A percentile compares a stretch with the other conserved stretches of the same genome.
These are phyloP conservation scores for Annulohypoxylon nitens DNA, from an alignment of 495 filamentous ascomycete species.

Conservation along the genomic window DNA sequence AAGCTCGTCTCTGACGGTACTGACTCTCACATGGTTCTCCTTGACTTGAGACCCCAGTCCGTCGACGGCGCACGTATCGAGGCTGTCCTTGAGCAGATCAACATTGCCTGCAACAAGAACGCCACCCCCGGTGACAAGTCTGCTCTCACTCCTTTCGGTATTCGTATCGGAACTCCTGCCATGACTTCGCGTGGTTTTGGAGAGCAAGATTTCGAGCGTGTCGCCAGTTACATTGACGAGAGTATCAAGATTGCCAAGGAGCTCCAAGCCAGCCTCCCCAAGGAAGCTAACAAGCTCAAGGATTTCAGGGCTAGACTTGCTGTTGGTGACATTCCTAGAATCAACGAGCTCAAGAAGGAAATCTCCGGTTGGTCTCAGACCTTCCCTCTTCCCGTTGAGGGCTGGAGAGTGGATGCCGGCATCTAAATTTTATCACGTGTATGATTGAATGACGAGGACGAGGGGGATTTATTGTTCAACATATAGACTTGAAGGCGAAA, in stretches of 20 bases:
- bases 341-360: slow-evolving; percentile 87
- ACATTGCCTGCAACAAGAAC: slow-evolving; percentile 99
- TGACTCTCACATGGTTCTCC: slow-evolving; percentile 98
- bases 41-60: slow-evolving; percentile 82
- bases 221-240: slow-evolving; percentile 89
- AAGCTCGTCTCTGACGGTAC: slow-evolving; percentile 97
- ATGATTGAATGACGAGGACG: slow-evolving; percentile 27
- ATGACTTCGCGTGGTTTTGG: slow-evolving; percentile 97
- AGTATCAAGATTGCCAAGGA: slow-evolving; percentile 85
- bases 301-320: slow-evolving; percentile 97
- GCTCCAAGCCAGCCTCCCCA: slow-evolving; percentile 85
- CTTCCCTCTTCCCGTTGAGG: slow-evolving; percentile 92
- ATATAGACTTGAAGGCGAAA: slow-evolving; percentile 45
- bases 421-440: slow-evolving; percentile 52
- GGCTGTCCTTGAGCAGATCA: slow-evolving; percentile 95
- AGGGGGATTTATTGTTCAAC: slow-evolving; percentile 49
- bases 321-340: slow-evolving; percentile 79
- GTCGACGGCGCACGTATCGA: slow-evolving; percentile 97
- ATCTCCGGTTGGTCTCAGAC: slow-evolving; percentile 86
- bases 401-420: slow-evolving; percentile 67
- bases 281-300: slow-evolving; percentile 98
- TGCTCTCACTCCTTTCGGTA: slow-evolving; percentile 91
- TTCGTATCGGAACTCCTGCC: slow-evolving; percentile 95
- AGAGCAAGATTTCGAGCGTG: slow-evolving; percentile 90
- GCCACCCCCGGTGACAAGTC: slow-evolving; percentile 97